Percentiles rank a stretch among this genome's conserved stretches.
Evolutionary conservation across 208 protist genomes (phyloP).

Genomic region (Trypanosoma congolense): DNA sequence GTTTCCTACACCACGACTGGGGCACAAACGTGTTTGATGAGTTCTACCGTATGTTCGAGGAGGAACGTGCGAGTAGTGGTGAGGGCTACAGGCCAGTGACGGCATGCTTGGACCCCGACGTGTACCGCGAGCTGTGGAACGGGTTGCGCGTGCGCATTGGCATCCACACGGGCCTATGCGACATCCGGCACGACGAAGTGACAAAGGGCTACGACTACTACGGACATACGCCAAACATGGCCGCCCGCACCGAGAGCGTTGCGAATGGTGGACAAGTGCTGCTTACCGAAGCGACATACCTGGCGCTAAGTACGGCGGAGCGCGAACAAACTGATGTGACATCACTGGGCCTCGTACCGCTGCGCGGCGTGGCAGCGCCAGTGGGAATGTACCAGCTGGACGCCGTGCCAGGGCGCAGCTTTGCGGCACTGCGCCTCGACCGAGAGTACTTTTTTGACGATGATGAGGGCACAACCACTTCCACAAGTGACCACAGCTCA

Average conservation of each 20-base stretch:
- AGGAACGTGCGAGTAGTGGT: constrained; percentile 9
- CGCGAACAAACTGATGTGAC: constrained; percentile 9
- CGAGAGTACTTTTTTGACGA: constrained; percentile 1
- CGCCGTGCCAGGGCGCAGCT: constrained; percentile 2
- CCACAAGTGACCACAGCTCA: neutral
- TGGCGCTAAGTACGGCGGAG: constrained; percentile 7
- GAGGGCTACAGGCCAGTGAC: constrained; percentile 17
- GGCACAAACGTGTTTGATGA: constrained; percentile 25
- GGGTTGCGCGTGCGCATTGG: constrained; percentile 49
- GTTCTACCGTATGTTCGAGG: constrained; percentile 40
- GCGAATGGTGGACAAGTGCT: constrained; percentile 8
- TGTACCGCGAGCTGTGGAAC: constrained; percentile 31
- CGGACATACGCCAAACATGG: constrained; percentile 1
- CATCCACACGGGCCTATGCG: constrained; percentile 47
- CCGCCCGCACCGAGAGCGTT: constrained; percentile 1
- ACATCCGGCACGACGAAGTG: constrained; percentile 46
- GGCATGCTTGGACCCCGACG: constrained; percentile 22
- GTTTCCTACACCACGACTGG: constrained; percentile 24
- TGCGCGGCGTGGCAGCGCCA: constrained; percentile 15
- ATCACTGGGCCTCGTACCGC: constrained; percentile 11
- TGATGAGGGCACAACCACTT: neutral
- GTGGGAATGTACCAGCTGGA: constrained; percentile 20
- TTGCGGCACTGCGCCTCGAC: constrained; percentile 7
- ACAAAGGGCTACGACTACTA: constrained; percentile 20
- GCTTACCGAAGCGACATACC: constrained; percentile 2